These are phyloP conservation scores for Geotrichum bryndzae DNA, from an alignment of 1,139 yeast species.

Conservation along the genomic window DNA sequence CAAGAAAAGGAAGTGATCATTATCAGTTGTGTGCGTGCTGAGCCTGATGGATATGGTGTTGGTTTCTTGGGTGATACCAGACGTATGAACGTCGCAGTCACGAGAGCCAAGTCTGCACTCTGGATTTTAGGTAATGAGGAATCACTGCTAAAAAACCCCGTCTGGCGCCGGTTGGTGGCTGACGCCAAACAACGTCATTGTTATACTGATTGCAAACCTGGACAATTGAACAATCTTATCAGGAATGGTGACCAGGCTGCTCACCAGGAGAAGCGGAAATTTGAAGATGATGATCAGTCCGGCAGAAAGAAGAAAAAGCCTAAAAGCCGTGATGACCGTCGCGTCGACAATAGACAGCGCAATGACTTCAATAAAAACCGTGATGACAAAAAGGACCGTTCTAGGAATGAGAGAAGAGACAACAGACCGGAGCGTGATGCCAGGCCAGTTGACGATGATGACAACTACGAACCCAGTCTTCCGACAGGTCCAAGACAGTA, in stretches of 20 bases:
- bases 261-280: neutral
- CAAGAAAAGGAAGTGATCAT: conserved; percentile 93
- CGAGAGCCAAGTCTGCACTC: conserved; percentile 85
- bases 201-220: conserved; percentile 32
- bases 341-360: neutral
- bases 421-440: neutral
- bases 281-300: neutral
- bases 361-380: neutral
- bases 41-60: conserved; percentile 57
- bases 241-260: neutral
- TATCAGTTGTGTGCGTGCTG: conserved; percentile 92
- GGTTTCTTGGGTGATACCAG: conserved; percentile 87
- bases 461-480: neutral
- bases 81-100: conserved; percentile 92
- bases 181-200: conserved; percentile 54
- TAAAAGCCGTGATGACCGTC: neutral
- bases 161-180: conserved; percentile 61
- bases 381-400: neutral
- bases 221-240: conserved; percentile 29
- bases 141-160: conserved; percentile 48
- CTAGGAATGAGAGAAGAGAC: neutral
- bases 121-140: conserved; percentile 78
- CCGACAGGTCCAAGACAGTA: neutral
- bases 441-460: neutral
- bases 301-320: neutral